Evolutionary conservation across 441 rosid species (phyloP).

Genomic region (Macaranga tanarius): DNA sequence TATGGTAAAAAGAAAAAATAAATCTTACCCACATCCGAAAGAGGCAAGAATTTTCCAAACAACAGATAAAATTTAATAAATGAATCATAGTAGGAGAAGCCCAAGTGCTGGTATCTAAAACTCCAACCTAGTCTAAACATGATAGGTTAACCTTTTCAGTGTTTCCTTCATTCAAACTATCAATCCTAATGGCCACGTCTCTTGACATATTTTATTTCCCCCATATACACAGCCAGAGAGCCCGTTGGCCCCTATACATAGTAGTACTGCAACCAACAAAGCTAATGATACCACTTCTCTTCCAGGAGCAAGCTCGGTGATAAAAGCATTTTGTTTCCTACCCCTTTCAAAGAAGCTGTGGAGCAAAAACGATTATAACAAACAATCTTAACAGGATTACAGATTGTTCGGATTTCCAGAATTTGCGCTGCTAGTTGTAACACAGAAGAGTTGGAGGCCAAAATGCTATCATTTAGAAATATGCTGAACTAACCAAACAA

Average conservation of each 20-base stretch:
- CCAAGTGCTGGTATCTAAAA: conserved; percentile 39
- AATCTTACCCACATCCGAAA: no score
- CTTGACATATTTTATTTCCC: neutral
- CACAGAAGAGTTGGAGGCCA: neutral
- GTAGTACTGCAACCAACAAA: conserved; percentile 11
- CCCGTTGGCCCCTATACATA: conserved; percentile 49
- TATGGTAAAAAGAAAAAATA: conserved; percentile 25
- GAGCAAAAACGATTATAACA: neutral
- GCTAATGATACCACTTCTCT: conserved; percentile 2
- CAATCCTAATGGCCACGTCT: conserved; percentile 35
- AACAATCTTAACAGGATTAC: neutral
- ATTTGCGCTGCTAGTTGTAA: neutral
- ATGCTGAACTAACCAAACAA: neutral
- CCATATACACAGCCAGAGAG: neutral
- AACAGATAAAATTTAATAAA: no score
- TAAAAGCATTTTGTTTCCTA: neutral
- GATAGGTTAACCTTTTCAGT: conserved; percentile 31
- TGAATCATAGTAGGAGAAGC: conserved; percentile 28
- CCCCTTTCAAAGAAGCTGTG: neutral
- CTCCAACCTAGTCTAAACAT: conserved; percentile 28
- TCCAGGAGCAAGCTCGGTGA: conserved; percentile 1
- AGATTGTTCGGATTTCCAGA: neutral
- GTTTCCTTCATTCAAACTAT: conserved; percentile 51
- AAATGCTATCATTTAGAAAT: neutral
- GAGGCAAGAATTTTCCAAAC: no score